These are phyloP conservation scores for Termitomyces sp. DNA, from an alignment of 768 basidiomycete genomes.

Conservation along the genomic window DNA sequence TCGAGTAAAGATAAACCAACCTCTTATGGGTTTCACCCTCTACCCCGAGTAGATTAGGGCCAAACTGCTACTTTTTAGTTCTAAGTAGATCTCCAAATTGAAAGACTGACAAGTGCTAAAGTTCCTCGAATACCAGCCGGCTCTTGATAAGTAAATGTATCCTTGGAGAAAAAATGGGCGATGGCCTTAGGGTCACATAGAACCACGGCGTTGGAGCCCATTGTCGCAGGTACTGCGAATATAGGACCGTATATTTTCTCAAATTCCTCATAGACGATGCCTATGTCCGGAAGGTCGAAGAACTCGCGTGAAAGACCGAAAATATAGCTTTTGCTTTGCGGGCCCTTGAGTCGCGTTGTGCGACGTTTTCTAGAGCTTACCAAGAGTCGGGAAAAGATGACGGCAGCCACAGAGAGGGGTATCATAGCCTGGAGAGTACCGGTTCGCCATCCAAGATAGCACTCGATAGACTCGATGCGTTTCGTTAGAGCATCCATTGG, in stretches of 20 bases:
- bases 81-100: not conserved
- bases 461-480: not conserved
- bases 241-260: constrained; percentile 20
- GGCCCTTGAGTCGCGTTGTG: constrained; percentile 8
- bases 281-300: constrained; percentile 10
- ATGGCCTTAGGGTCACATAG: constrained; percentile 23
- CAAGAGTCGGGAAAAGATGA: not conserved
- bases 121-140: constrained; percentile 19
- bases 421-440: not conserved
- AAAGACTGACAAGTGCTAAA: constrained; percentile 13
- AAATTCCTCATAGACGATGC: constrained; percentile 19
- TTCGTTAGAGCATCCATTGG: not conserved
- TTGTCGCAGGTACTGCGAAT: constrained; percentile 14
- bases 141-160: constrained; percentile 21
- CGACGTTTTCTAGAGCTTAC: not conserved
- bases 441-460: not conserved
- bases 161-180: constrained; percentile 19
- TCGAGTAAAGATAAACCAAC: constrained; percentile 14
- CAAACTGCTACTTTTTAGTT: constrained; percentile 16
- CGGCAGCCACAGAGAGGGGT: constrained; percentile 3
- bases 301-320: constrained; percentile 10
- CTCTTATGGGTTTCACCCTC: constrained; percentile 39
- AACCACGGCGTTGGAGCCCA: constrained; percentile 19
- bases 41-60: constrained; percentile 32
- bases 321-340: constrained; percentile 5